A percentile compares a stretch with the other conserved stretches of the same genome.
These are phyloP conservation scores for Carex cristatella DNA, from an alignment of 176 grass and related monocot genomes.

Conservation along the genomic window DNA sequence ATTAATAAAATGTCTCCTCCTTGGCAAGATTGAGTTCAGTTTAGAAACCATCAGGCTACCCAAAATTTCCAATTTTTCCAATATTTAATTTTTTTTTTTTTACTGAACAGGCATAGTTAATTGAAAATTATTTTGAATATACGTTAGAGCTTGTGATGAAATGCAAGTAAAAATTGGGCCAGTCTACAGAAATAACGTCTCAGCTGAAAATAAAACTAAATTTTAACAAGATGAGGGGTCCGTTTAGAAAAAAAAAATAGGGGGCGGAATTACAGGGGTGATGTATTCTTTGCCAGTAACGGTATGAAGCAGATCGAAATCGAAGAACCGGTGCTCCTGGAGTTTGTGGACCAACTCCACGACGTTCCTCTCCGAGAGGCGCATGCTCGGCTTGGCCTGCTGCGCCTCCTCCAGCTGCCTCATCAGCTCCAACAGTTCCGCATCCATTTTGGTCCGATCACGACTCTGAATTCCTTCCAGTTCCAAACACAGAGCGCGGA, in stretches of 20 bases:
- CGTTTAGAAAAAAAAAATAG: neutral
- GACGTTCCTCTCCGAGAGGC: slow-evolving; percentile 91
- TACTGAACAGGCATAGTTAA: neutral
- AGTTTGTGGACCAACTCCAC: slow-evolving; percentile 87
- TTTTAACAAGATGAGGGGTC: neutral
- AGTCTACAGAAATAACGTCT: neutral
- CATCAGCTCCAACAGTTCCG: slow-evolving; percentile 86
- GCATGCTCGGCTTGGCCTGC: slow-evolving; percentile 79
- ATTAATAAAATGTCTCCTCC: neutral
- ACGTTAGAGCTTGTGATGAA: neutral
- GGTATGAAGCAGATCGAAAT: slow-evolving; percentile 91
- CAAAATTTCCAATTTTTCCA: neutral
- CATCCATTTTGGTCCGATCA: slow-evolving; percentile 43
- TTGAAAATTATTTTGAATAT: neutral
- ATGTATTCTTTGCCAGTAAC: slow-evolving; percentile 90
- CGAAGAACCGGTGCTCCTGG: slow-evolving; percentile 64
- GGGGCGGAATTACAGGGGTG: slow-evolving; percentile 50
- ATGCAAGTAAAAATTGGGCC: neutral
- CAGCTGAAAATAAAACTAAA: neutral
- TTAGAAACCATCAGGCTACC: neutral
- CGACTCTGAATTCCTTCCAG: neutral
- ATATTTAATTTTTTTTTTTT: neutral
- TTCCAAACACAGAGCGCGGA: neutral
- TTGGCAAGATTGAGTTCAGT: neutral
- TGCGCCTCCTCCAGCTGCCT: slow-evolving; percentile 89